phyloP scores from a whole-genome alignment of 2,329 filamentous ascomycete species.

The Pyrenophora graminea region DNA sequence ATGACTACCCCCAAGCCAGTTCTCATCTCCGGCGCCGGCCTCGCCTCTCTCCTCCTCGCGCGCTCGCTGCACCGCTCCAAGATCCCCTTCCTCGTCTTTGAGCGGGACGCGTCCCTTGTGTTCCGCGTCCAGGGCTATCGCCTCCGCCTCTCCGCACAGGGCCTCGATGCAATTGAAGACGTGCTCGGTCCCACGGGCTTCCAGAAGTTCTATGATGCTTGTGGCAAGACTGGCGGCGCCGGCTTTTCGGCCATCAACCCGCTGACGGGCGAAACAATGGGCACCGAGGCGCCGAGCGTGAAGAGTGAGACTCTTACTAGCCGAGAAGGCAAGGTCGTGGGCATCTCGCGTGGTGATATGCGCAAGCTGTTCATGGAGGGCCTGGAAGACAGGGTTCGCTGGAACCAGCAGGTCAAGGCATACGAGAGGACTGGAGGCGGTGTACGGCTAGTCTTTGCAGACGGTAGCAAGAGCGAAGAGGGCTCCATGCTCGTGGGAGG shows the following conservation, averaged over 20 bases:
- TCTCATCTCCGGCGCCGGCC: slow-evolving; percentile 46
- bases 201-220: slow-evolving; percentile 61
- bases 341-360: slow-evolving; percentile 68
- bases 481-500: slow-evolving; percentile 64
- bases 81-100: slow-evolving; percentile 43
- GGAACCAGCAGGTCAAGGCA: slow-evolving; percentile 60
- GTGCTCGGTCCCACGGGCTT: slow-evolving; percentile 57
- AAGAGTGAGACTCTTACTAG: slow-evolving; percentile 49
- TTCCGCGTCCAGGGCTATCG: slow-evolving; percentile 68
- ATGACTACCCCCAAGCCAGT: slow-evolving; percentile 43
- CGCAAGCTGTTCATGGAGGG: slow-evolving; percentile 61
- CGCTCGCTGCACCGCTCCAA: slow-evolving; percentile 33
- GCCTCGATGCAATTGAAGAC: slow-evolving; percentile 64
- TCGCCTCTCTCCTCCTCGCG: slow-evolving; percentile 40
- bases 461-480: slow-evolving; percentile 63
- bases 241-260: slow-evolving; percentile 60
- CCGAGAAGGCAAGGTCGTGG: slow-evolving; percentile 63
- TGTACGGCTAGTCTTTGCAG: slow-evolving; percentile 62
- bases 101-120: slow-evolving; percentile 52
- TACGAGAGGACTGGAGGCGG: slow-evolving; percentile 62
- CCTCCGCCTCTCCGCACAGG: slow-evolving; percentile 60
- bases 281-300: slow-evolving; percentile 17
- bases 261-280: slow-evolving; percentile 55
- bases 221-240: slow-evolving; percentile 63
- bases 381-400: slow-evolving; percentile 60